Conservation (phyloP, 805 yeast genomes). For the Saturnispora quitensis region DNA sequence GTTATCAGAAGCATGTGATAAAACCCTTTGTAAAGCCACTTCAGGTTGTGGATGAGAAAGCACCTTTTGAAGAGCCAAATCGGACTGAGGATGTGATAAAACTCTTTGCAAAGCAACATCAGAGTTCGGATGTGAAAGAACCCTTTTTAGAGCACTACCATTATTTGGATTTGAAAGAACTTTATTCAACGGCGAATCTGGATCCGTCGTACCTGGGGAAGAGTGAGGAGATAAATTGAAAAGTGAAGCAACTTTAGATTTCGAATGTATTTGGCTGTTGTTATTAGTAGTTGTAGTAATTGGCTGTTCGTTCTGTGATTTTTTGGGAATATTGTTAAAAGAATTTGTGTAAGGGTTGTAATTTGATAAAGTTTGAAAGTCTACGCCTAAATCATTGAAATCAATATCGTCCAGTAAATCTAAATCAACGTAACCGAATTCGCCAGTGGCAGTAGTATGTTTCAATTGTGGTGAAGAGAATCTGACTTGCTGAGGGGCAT, state of each 20-base stretch:
- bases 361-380: constrained; percentile 10
- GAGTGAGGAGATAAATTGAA: neutral
- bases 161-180: constrained; percentile 14
- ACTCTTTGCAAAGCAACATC: constrained; percentile 13
- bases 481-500: constrained; percentile 62
- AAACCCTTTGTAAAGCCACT: constrained; percentile 8
- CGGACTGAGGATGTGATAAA: constrained; percentile 15
- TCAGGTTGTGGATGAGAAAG: constrained; percentile 15
- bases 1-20: constrained; percentile 21
- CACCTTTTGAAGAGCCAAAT: constrained; percentile 13
- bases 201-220: neutral
- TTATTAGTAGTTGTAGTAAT: neutral
- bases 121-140: constrained; percentile 14
- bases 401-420: constrained; percentile 21
- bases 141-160: constrained; percentile 13
- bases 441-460: constrained; percentile 22
- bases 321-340: neutral
- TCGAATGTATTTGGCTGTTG: neutral
- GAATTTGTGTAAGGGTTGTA: constrained; percentile 4
- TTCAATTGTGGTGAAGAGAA: constrained; percentile 69
- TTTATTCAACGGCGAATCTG: constrained; percentile 8
- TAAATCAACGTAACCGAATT: constrained; percentile 27
- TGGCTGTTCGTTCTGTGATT: neutral
- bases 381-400: constrained; percentile 19
- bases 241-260: neutral